A percentile compares a stretch with the other conserved stretches of the same genome.
Conservation (phyloP, 2,329 filamentous ascomycete genomes). For the Hymenoscyphus infarciens region DNA sequence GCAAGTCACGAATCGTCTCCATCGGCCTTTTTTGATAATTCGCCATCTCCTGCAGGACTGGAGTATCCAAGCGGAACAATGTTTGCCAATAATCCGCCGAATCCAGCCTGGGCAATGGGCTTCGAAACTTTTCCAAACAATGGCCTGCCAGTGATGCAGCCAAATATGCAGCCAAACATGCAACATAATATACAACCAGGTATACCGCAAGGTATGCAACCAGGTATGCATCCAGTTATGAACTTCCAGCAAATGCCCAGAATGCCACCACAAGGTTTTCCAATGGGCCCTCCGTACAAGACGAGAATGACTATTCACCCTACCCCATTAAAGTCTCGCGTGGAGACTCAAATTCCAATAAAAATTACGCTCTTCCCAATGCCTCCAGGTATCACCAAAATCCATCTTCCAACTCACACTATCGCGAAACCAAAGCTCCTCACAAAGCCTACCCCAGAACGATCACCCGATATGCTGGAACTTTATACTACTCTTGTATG, state of each 20-base stretch:
- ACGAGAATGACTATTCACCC: slow-evolving; percentile 57
- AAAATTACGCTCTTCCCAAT: slow-evolving; percentile 74
- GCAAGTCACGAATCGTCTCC: slow-evolving; percentile 53
- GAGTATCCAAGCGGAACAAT: slow-evolving; percentile 40
- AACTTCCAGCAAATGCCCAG: slow-evolving; percentile 20
- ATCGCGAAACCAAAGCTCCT: slow-evolving; percentile 93
- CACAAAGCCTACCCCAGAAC: slow-evolving; percentile 64
- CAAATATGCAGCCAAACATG: slow-evolving; percentile 14
- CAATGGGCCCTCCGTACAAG: slow-evolving; percentile 30
- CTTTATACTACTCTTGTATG: slow-evolving; percentile 81
- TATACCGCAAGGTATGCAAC: slow-evolving; percentile 10
- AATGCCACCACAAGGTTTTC: slow-evolving; percentile 26
- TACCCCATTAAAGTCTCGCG: slow-evolving; percentile 77
- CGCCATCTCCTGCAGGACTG: slow-evolving; percentile 44
- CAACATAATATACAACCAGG: slow-evolving; percentile 10
- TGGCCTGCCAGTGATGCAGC: slow-evolving; percentile 11
- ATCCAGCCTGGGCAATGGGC: slow-evolving; percentile 37
- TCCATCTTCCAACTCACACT: slow-evolving; percentile 84
- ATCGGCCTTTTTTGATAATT: slow-evolving; percentile 43
- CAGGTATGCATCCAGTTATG: slow-evolving; percentile 12
- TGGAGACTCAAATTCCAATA: slow-evolving; percentile 94
- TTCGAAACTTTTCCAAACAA: slow-evolving; percentile 18
- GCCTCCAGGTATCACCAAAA: slow-evolving; percentile 69
- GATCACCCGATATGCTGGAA: slow-evolving; percentile 71
- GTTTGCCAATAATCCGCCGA: slow-evolving; percentile 25